These are phyloP conservation scores for Ophiostoma perfectum DNA, from an alignment of 2,329 filamentous ascomycete genomes.

Conservation along the genomic window DNA sequence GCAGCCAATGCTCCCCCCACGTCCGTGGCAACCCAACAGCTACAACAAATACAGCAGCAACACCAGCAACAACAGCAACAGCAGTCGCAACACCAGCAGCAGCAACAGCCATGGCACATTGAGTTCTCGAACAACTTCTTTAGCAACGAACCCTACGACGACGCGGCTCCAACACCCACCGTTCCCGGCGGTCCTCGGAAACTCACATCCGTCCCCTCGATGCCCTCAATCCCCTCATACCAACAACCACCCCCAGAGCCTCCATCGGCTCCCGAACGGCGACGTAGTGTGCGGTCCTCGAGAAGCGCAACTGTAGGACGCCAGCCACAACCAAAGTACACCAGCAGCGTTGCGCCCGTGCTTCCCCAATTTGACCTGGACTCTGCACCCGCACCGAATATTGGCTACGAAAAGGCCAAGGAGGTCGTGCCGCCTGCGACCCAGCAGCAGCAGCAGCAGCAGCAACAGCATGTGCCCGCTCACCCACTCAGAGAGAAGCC, in stretches of 20 bases:
- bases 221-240: conserved; percentile 36
- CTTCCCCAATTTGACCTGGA: conserved; percentile 38
- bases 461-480: conserved; percentile 14
- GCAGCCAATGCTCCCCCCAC: conserved; percentile 17
- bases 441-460: conserved; percentile 21
- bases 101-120: conserved; percentile 39
- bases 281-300: conserved; percentile 55
- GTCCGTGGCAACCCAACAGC: not conserved
- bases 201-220: conserved; percentile 35
- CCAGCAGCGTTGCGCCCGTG: conserved; percentile 27
- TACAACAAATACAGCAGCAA: not conserved
- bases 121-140: conserved; percentile 48
- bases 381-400: conserved; percentile 52
- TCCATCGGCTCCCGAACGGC: conserved; percentile 40
- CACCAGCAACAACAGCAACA: not conserved
- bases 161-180: conserved; percentile 80
- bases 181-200: conserved; percentile 71
- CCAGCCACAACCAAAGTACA: conserved; percentile 32
- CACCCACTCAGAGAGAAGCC: conserved; percentile 51
- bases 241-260: conserved; percentile 40
- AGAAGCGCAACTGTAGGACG: conserved; percentile 42
- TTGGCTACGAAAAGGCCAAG: conserved; percentile 56
- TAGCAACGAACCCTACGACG: conserved; percentile 53
- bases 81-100: conserved; percentile 15
- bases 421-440: conserved; percentile 42